Base-by-base conservation (phyloP, 1,284 basidiomycete species). In the Ustilago shanxiensis region DNA sequence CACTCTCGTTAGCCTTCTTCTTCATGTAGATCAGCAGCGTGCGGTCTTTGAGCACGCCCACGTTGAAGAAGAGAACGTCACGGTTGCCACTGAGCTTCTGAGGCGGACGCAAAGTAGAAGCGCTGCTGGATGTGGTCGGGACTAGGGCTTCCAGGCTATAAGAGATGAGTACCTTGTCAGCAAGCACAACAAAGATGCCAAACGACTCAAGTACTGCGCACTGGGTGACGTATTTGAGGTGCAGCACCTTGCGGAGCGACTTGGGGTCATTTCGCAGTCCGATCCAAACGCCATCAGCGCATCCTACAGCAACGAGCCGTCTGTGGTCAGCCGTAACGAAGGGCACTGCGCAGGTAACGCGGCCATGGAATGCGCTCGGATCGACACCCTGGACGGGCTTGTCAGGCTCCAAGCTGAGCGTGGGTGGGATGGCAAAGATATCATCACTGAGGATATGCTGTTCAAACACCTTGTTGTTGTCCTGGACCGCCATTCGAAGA, bases 111-210 rank as follows among this genome's bases (percentile, higher is more conserved):
- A 79, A 66, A 28, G 53, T 56, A 28, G 60, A 47, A 45, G 67
- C 65, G 89, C 20, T 89, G 77, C 88, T 90, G 58, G 90, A 89
- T n/a, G 89, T 90, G 2, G 94, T 93, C 0, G 96, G 96, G 13
- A 98, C 95, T 16, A 99, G 89, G 0, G 95, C 95, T 86, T 98
- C 95, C 52, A 98, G 93, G 72, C 96, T 94, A 85, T 98, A 98
- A 33, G 86, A 84, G 52, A 86, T 80, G 53, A 88, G 80, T 16
- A 86, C 93, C 88, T 94, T 95, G 87, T 96, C 94, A 6, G 95
- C 93, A 22, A 98, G 88, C 18, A 98, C 95, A 29, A 99, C 89
- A 89, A 99, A 95, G 79, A 98, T 94, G 29, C 94, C 93, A 86
- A 96, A 96, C 77, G 95, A 93, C 83, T 96, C 94, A 3, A 98